Conservation (phyloP, 148 eudicot species). For the Chenopodium formosanum region DNA sequence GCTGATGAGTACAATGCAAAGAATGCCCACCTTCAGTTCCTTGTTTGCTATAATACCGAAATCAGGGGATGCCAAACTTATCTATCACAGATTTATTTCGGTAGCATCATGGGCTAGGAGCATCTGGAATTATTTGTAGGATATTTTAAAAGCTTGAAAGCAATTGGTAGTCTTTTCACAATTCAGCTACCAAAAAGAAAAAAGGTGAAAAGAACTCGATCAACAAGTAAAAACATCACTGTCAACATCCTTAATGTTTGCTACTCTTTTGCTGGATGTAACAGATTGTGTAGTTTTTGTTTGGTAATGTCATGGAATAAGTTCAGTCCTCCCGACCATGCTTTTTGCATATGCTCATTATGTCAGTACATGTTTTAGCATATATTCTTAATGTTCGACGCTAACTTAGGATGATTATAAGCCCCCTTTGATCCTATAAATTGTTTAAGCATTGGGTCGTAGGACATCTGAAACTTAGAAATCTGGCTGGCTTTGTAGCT, state of each 20-base stretch:
- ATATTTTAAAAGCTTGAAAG: not conserved
- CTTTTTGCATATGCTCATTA: not conserved
- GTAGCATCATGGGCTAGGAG: not conserved
- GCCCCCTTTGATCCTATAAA: not conserved
- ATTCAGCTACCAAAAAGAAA: not conserved
- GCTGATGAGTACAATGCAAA: not conserved
- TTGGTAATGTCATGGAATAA: not conserved
- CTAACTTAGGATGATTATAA: not conserved
- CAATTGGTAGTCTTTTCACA: not conserved
- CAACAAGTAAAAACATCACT: not conserved
- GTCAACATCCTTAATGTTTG: not conserved
- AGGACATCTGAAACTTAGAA: too few species aligned
- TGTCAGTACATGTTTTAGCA: not conserved
- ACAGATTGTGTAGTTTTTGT: not conserved
- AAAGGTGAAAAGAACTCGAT: not conserved
- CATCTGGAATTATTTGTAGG: not conserved
- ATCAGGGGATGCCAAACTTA: not conserved
- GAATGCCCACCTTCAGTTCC: not conserved
- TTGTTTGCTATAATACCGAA: not conserved
- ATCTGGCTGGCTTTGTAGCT: too few species aligned
- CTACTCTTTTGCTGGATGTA: not conserved
- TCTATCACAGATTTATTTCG: too few species aligned
- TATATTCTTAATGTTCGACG: not conserved
- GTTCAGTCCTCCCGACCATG: not conserved
- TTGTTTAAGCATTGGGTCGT: not conserved